Evolutionary conservation across 306 rosid genomes (phyloP).

Genomic region (Lathyrus oleraceus): DNA sequence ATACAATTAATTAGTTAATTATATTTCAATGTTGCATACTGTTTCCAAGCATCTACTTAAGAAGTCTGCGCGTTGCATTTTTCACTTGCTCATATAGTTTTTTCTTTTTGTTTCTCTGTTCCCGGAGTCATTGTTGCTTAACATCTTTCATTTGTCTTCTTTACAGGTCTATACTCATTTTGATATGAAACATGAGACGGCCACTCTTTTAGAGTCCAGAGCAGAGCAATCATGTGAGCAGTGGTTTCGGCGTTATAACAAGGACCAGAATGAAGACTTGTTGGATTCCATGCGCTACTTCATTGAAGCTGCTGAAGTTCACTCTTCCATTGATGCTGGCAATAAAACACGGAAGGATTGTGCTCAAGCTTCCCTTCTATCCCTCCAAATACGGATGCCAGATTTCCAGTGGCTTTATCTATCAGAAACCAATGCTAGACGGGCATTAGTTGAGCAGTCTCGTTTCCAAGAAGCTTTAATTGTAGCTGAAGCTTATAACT

Average conservation of each 20-base stretch:
- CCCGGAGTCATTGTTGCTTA: constrained; percentile 15
- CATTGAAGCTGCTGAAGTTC: constrained; percentile 98
- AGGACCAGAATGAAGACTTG: constrained; percentile 87
- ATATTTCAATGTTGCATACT: constrained; percentile 20
- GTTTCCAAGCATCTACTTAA: constrained; percentile 14
- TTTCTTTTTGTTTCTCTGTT: constrained; percentile 10
- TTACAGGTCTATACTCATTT: constrained; percentile 89
- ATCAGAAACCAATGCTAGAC: constrained; percentile 84
- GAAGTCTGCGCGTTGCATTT: constrained; percentile 11
- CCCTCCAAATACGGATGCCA: constrained; percentile 96
- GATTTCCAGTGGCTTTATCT: constrained; percentile 83
- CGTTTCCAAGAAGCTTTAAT: constrained; percentile 95
- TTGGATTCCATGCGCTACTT: constrained; percentile 86
- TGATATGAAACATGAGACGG: constrained; percentile 97
- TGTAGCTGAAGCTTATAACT: constrained; percentile 95
- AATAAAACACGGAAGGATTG: constrained; percentile 84
- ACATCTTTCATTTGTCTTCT: constrained; percentile 31
- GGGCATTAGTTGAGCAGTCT: constrained; percentile 89
- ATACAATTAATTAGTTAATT: constrained; percentile 13
- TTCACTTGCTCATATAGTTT: constrained; percentile 3
- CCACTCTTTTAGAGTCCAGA: constrained; percentile 85
- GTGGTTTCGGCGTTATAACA: constrained; percentile 78
- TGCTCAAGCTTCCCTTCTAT: constrained; percentile 93
- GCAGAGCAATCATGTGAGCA: constrained; percentile 74
- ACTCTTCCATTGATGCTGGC: constrained; percentile 95